Evolutionary conservation across 129 eudicot species (phyloP), one percentile per base, ranked within the genome.

Genomic region (Lactuca sativa): DNA sequence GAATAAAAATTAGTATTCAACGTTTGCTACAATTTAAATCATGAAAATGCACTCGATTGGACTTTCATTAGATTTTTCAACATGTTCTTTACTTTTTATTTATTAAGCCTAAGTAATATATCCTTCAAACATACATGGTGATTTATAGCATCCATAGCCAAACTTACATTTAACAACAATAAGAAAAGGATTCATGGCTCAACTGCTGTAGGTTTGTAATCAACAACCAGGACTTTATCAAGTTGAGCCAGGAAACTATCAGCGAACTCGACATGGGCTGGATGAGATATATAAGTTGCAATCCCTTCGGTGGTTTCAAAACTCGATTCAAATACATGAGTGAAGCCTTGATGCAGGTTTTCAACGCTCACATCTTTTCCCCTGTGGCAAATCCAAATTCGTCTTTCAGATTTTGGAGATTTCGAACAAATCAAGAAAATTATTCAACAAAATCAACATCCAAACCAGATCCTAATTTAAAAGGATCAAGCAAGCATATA

Each of bases 281-380:
- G 96, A 57, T 88, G 97, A 68, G 83, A 57, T 25, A 88, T 3
- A 53, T 92, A 92, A 49, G 88, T 85, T 13, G 91, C 95, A 55
- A 88, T 66, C 32, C 88, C 96, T 86, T 92, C 83, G 13, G 82
- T 70, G 77, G 88, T 88, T 32, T 92, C 96, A 62, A 92, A 92
- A 36, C 86, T 81, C 14, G 96, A 92, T 78, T 92, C 95, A 41
- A 92, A 92, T 7, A 92, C 80, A 55, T 92, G 97, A 75, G 96
- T 92, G 80, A 88, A 92, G 52, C 97, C 97, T 77, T 92, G 97
- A 60, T 92, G 95, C 71, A 86, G 15, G 80, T 88, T 88, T 74
- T 92, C 97, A 37, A 74, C 31, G 81, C 97, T 92, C 80, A 88
- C 91, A 82, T 92, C 95, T 52, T 78, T 84, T 56, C 97, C 97